Percentiles rank a stretch among this genome's conserved stretches.
Evolutionary conservation across 257 asterid genomes (phyloP).

Genomic region (Ajuga chamaepitys): DNA sequence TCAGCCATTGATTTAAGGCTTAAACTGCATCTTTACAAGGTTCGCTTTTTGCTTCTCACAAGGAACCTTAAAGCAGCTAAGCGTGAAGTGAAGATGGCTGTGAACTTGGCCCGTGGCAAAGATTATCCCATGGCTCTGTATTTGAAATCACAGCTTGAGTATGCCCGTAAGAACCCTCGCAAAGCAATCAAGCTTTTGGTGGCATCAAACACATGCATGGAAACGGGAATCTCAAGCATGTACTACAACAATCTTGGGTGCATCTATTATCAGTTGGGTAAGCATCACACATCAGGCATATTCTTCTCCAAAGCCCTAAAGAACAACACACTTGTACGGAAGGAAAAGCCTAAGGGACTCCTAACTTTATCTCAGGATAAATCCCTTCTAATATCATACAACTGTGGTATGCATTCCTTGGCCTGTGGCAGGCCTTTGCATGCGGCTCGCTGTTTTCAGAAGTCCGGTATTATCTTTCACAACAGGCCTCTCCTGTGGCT

Average conservation of each 20-base stretch:
- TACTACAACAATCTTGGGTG: slow-evolving; percentile 89
- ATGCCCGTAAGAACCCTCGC: slow-evolving; percentile 70
- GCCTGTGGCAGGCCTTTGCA: slow-evolving; percentile 72
- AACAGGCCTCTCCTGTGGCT: slow-evolving; percentile 78
- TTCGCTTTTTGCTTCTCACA: slow-evolving; percentile 60
- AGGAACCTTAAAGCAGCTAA: slow-evolving; percentile 85
- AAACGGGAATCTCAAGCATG: slow-evolving; percentile 60
- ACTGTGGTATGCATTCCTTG: slow-evolving; percentile 69
- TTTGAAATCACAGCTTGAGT: slow-evolving; percentile 89
- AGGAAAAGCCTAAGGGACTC: slow-evolving; percentile 61
- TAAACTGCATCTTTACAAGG: slow-evolving; percentile 76
- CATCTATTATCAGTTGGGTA: slow-evolving; percentile 66
- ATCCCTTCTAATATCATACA: slow-evolving; percentile 55
- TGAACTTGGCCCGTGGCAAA: slow-evolving; percentile 76
- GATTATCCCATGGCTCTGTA: slow-evolving; percentile 73
- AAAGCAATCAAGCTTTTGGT: slow-evolving; percentile 78
- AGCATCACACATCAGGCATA: slow-evolving; percentile 57
- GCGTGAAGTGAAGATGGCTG: slow-evolving; percentile 88
- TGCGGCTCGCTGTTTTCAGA: slow-evolving; percentile 73
- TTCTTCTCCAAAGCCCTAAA: slow-evolving; percentile 73
- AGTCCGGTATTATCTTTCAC: slow-evolving; percentile 49
- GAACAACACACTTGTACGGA: slow-evolving; percentile 37
- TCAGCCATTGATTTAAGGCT: slow-evolving; percentile 57
- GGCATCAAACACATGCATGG: slow-evolving; percentile 56
- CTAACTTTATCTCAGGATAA: slow-evolving; percentile 57